Percentiles rank a stretch among this genome's conserved stretches.
Evolutionary conservation across 116 monocot genomes (phyloP).

Genomic region (Dioscorea cayenensis): DNA sequence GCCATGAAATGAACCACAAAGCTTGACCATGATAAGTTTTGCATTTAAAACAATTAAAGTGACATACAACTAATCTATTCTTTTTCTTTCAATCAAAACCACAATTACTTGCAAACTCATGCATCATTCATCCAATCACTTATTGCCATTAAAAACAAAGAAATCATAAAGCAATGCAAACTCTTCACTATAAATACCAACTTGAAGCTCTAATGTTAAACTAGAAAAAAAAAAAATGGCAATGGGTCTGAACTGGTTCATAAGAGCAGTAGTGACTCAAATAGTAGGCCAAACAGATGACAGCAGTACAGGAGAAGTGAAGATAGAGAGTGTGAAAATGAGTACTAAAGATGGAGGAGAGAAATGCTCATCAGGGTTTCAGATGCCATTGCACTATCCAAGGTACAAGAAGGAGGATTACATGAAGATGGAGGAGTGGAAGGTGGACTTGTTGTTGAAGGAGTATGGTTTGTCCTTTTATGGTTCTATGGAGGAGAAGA

Average conservation of each 20-base stretch:
- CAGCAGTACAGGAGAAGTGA: background rate
- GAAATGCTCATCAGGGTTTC: conserved; percentile 19
- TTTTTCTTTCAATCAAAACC: background rate
- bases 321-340: background rate
- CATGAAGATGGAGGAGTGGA: conserved; percentile 58
- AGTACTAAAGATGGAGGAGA: background rate
- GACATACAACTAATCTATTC: background rate
- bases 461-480: conserved; percentile 36
- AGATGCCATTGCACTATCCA: conserved; percentile 53
- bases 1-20: background rate
- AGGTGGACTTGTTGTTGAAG: conserved; percentile 33
- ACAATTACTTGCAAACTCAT: background rate
- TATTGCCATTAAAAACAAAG: too few relatives aligned
- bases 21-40: background rate
- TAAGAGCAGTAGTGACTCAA: background rate
- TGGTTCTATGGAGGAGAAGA: conserved; percentile 43
- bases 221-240: background rate
- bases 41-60: background rate
- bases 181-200: background rate
- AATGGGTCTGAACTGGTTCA: background rate
- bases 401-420: conserved; percentile 54
- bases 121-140: background rate
- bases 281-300: background rate
- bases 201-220: background rate
- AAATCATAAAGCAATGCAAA: background rate